A percentile compares a stretch with the other conserved stretches of the same genome.
phyloP scores from a whole-genome alignment of 441 rosid genomes.

The Populus tomentosa region DNA sequence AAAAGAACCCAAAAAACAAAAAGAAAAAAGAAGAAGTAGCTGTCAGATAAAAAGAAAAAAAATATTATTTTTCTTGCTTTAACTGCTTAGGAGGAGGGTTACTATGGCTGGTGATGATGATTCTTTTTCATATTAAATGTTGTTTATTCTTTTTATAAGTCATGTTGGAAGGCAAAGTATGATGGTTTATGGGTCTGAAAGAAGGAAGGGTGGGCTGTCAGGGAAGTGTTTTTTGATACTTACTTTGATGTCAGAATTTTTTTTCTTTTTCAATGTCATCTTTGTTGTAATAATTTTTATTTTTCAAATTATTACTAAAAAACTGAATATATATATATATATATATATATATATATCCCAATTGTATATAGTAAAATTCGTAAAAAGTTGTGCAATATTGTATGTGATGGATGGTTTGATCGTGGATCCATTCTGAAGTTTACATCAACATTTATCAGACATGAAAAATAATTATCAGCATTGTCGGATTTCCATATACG shows the following conservation, averaged over 20 bases:
- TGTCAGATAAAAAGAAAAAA: not conserved
- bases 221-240: slow-evolving; percentile 1
- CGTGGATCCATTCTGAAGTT: no score
- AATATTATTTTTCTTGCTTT: slow-evolving; percentile 9
- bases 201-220: slow-evolving; percentile 17
- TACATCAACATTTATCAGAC: not conserved
- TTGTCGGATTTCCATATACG: no score
- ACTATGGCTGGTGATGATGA: not conserved
- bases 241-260: slow-evolving; percentile 10
- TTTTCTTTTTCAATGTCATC: not conserved
- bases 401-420: not conserved
- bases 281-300: slow-evolving; percentile 8
- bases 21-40: not conserved
- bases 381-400: not conserved
- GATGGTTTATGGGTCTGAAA: slow-evolving; percentile 21
- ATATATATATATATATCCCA: not conserved
- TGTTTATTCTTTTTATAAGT: slow-evolving; percentile 7
- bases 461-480: not conserved
- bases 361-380: slow-evolving; percentile 7
- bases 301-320: not conserved
- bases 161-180: slow-evolving; percentile 1
- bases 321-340: not conserved
- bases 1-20: not conserved
- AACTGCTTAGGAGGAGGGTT: slow-evolving; percentile 11
- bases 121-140: not conserved